Base-by-base conservation (phyloP, 345 rosid species). In the Bretschneidera sinensis region DNA sequence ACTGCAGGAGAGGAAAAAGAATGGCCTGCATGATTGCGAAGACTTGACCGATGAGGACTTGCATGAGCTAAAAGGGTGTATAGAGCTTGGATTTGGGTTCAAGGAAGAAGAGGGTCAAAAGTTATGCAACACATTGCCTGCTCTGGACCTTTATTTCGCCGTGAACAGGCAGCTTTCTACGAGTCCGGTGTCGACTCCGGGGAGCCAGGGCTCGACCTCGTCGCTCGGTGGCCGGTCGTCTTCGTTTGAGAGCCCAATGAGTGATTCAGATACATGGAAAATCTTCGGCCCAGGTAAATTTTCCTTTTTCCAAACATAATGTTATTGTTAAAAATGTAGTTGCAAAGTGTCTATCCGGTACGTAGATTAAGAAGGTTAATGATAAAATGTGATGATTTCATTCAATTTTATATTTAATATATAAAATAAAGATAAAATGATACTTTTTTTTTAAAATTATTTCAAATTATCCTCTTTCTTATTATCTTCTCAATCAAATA, bases 51-150 rank as follows among this genome's bases (percentile, higher is more conserved):
- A 90, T 56, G 97, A 85, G 53, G 97, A 94, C 58, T 57, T 90
- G 67, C 62, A 77, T 48, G 97, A 94, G 74, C 81, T 94, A 0
- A 94, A 87, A 72, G 99, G 96, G 17, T 87, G 91, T 51, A 94
- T 94, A 31, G 99, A 94, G 78, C 85, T 92, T 14, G 98, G 98
- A 18, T 94, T 94, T 31, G 99, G 96, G 48, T 90, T 94, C 67
- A 84, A 83, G 5, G 99, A 94, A 51, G 90, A 86, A 73, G 82
- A 72, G 20, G 99, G 90, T 6, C 92, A 87, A 70, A 69, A 71
- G 15, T 62, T 90, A 2, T 79, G 89, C 53, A 82, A 78, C 55
- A 89, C 97, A 2, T 74, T 89, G 69, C 97, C 98, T 16, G 97
- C 97, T 31, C 76, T 94, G 54, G 97, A 87, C 73, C 79, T 90